phyloP scores from a whole-genome alignment of 2,329 filamentous ascomycete species.

The Phyllosticta ampelicida region DNA sequence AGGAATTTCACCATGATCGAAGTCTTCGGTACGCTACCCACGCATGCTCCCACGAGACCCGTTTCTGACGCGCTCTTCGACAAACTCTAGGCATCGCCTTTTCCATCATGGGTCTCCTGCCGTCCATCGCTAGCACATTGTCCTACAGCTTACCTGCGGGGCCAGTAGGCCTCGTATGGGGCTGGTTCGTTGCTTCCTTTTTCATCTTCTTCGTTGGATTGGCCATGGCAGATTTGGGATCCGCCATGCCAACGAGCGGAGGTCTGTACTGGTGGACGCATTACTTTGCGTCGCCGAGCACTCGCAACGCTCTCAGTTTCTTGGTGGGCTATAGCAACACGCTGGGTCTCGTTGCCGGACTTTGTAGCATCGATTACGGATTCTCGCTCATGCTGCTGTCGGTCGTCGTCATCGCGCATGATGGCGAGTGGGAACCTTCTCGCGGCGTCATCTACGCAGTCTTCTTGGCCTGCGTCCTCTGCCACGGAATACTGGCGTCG shows the following conservation, averaged over 20 bases:
- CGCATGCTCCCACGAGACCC: conserved; percentile 14
- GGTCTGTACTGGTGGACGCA: conserved; percentile 52
- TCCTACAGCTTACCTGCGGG: conserved; percentile 49
- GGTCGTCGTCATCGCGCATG: conserved; percentile 46
- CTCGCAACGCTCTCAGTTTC: conserved; percentile 48
- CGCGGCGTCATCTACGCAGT: conserved; percentile 48
- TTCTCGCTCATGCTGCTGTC: conserved; percentile 49
- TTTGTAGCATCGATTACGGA: conserved; percentile 51
- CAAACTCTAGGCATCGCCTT: conserved; percentile 23
- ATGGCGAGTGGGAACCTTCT: conserved; percentile 46
- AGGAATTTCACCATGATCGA: conserved; percentile 53
- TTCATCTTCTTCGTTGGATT: conserved; percentile 51
- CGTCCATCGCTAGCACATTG: conserved; percentile 50
- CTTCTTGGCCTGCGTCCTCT: conserved; percentile 43
- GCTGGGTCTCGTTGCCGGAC: conserved; percentile 48
- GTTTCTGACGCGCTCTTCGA: conserved; percentile 4
- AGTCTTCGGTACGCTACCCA: conserved; percentile 38
- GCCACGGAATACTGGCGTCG: conserved; percentile 45
- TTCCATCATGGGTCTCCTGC: conserved; percentile 48
- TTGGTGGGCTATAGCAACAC: conserved; percentile 52
- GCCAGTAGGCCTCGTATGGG: conserved; percentile 51
- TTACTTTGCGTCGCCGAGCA: conserved; percentile 45
- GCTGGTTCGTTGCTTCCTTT: conserved; percentile 47
- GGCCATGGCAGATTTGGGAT: conserved; percentile 40
- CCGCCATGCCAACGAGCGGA: conserved; percentile 46